Evolutionary conservation across 1,284 basidiomycete species (phyloP).

Genomic region (Inonotus hispidus): DNA sequence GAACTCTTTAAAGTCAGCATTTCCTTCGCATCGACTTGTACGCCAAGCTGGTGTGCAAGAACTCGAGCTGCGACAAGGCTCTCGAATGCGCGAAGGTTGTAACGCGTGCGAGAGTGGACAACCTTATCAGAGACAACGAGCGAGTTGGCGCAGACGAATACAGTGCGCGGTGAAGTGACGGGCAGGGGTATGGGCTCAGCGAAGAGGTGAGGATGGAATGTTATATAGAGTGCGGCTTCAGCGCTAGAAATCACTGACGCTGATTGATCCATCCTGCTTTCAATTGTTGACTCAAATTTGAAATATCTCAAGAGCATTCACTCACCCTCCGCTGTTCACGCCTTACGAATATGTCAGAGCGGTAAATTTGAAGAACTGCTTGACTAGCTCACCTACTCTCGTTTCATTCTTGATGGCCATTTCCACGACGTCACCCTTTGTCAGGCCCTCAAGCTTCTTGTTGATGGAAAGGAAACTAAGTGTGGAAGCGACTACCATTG

Average conservation of each 20-base stretch:
- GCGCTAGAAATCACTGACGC: slow-evolving; percentile 72
- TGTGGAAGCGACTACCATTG: slow-evolving; percentile 81
- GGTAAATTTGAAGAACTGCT: slow-evolving; percentile 2
- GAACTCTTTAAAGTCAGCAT: slow-evolving; percentile 38
- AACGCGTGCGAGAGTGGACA: slow-evolving; percentile 67
- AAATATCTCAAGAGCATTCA: background rate
- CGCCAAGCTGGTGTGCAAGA: slow-evolving; percentile 52
- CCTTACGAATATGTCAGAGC: slow-evolving; percentile 27
- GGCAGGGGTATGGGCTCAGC: slow-evolving; percentile 61
- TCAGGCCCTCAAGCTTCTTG: slow-evolving; percentile 52
- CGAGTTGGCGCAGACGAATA: slow-evolving; percentile 81
- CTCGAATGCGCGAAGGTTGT: slow-evolving; percentile 87
- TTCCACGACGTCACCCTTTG: slow-evolving; percentile 67
- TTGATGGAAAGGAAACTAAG: slow-evolving; percentile 75
- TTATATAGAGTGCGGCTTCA: slow-evolving; percentile 69
- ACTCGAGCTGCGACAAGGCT: slow-evolving; percentile 74
- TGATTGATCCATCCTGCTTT: slow-evolving; percentile 72
- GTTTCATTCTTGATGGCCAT: slow-evolving; percentile 81
- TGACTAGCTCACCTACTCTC: slow-evolving; percentile 54
- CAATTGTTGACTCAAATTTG: background rate
- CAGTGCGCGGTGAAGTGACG: slow-evolving; percentile 40
- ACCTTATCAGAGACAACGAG: slow-evolving; percentile 82
- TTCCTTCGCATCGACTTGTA: slow-evolving; percentile 40
- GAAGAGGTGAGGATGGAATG: slow-evolving; percentile 72
- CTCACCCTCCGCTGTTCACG: slow-evolving; percentile 72